Conservation (phyloP, 2,329 filamentous ascomycete species). For the Pseudogymnoascus sp. region DNA sequence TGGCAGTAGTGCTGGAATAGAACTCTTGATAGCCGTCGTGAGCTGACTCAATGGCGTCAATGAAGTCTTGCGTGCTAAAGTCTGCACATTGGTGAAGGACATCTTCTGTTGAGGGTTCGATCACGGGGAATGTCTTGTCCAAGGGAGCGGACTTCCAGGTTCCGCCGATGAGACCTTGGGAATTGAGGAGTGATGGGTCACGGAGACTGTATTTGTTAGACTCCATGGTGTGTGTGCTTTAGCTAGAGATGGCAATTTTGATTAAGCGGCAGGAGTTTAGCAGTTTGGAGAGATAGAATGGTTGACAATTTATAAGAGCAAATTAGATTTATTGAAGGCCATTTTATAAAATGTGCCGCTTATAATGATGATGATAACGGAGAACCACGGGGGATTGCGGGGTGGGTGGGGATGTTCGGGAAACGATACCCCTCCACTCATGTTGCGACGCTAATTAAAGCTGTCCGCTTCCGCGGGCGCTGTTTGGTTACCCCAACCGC, state of each 20-base stretch:
- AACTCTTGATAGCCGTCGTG: slow-evolving; percentile 41
- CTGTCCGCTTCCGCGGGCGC: background rate
- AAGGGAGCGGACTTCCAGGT: slow-evolving; percentile 46
- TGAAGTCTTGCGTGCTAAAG: slow-evolving; percentile 42
- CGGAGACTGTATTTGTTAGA: background rate
- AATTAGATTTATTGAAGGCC: background rate
- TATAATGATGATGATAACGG: background rate
- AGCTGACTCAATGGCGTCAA: slow-evolving; percentile 42
- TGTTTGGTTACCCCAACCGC: background rate
- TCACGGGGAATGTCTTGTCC: slow-evolving; percentile 46
- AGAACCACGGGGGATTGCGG: background rate
- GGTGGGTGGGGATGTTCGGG: background rate
- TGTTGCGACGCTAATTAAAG: background rate
- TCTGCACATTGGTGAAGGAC: slow-evolving; percentile 45
- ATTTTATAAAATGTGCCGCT: background rate
- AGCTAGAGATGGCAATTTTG: background rate
- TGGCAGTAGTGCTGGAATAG: slow-evolving; percentile 48
- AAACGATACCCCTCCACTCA: background rate
- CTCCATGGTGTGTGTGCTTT: background rate
- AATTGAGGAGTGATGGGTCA: slow-evolving; percentile 36
- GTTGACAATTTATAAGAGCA: background rate
- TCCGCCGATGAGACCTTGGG: slow-evolving; percentile 44
- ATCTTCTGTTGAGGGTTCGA: slow-evolving; percentile 41
- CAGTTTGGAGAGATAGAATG: background rate
- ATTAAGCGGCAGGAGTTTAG: background rate